These are phyloP conservation scores for Pythium chondricola DNA, from an alignment of 352 stramenopile species.

Conservation along the genomic window DNA sequence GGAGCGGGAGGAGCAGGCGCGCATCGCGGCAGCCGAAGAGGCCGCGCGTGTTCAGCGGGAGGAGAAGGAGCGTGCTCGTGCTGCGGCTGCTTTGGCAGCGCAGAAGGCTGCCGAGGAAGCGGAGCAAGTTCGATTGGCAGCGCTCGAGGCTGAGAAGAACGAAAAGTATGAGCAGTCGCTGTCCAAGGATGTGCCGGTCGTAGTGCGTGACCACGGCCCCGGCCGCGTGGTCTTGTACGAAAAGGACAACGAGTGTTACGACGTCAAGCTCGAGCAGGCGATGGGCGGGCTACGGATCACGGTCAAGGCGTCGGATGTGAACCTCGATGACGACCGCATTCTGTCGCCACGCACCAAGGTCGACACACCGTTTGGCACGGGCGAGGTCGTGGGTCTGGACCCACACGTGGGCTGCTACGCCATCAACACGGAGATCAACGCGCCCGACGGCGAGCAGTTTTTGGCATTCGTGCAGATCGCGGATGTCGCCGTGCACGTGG, in stretches of 20 bases:
- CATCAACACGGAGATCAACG: slow-evolving; percentile 78
- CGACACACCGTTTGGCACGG: slow-evolving; percentile 77
- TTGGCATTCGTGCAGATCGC: slow-evolving; percentile 81
- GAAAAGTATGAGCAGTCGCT: slow-evolving; percentile 84
- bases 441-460: slow-evolving; percentile 70
- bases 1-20: slow-evolving; percentile 23
- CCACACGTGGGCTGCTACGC: slow-evolving; percentile 86
- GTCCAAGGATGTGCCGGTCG: slow-evolving; percentile 81
- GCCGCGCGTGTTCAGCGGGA: too few species aligned
- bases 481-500: slow-evolving; percentile 55
- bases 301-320: slow-evolving; percentile 60
- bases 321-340: slow-evolving; percentile 82
- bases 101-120: slow-evolving; percentile 36
- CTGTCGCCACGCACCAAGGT: slow-evolving; percentile 79
- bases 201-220: slow-evolving; percentile 64
- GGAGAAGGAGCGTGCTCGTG: slow-evolving; percentile 35
- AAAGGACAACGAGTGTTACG: slow-evolving; percentile 72
- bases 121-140: slow-evolving; percentile 39
- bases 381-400: slow-evolving; percentile 78
- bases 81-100: slow-evolving; percentile 33
- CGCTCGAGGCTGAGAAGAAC: slow-evolving; percentile 57
- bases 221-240: slow-evolving; percentile 76
- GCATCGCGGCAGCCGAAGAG: too few species aligned
- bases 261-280: slow-evolving; percentile 53
- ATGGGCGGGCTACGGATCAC: slow-evolving; percentile 68